These are phyloP conservation scores for Leishmania martiniquensis DNA, from an alignment of 208 protist species.

Conservation along the genomic window DNA sequence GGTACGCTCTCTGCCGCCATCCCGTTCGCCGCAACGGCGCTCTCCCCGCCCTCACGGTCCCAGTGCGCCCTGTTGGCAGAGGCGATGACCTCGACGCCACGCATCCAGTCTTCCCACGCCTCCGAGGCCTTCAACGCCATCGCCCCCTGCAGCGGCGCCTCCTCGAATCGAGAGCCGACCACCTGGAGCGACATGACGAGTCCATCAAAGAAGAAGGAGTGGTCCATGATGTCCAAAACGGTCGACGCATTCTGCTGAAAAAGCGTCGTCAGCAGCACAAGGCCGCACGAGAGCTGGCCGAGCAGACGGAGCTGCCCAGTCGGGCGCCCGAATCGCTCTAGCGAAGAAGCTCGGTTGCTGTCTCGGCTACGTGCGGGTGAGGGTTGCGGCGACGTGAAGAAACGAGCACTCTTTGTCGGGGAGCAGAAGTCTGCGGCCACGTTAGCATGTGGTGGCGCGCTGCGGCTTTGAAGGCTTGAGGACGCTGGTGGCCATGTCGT, in stretches of 20 bases:
- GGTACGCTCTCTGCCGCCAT: background rate
- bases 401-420: background rate
- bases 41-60: too few species aligned
- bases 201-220: constrained; percentile 62
- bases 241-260: constrained; percentile 36
- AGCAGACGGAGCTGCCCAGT: constrained; percentile 30
- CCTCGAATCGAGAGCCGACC: constrained; percentile 18
- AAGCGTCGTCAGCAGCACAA: constrained; percentile 48
- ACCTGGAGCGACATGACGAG: constrained; percentile 42
- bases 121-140: background rate
- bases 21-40: background rate
- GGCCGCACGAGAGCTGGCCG: constrained; percentile 46
- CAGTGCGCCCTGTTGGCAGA: too few species aligned
- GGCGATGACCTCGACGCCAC: constrained; percentile 12
- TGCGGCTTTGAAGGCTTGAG: background rate
- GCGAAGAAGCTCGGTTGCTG: background rate
- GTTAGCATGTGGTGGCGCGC: background rate
- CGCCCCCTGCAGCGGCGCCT: background rate
- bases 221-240: constrained; percentile 56
- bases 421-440: background rate
- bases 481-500: background rate
- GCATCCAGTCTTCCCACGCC: constrained; percentile 21
- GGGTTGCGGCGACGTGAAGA: background rate
- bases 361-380: background rate
- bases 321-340: background rate